Evolutionary conservation across 768 basidiomycete species (phyloP).

Genomic region (Mycena vitilis): DNA sequence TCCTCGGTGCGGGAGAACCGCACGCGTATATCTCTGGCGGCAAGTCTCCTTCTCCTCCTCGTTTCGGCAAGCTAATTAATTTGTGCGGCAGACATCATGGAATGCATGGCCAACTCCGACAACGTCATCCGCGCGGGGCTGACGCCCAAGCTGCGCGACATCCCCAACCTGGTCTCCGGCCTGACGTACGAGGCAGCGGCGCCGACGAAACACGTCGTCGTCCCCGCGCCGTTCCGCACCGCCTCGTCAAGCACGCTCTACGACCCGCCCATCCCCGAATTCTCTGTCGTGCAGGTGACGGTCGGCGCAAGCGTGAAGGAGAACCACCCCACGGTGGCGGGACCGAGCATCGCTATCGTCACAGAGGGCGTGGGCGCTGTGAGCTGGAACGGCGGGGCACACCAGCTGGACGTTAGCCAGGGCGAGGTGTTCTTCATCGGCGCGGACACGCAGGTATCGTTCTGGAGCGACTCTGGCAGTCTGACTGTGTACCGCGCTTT

Average conservation of each 20-base stretch:
- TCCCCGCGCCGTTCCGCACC: slow-evolving; percentile 62
- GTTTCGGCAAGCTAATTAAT: slow-evolving; percentile 15
- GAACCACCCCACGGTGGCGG: slow-evolving; percentile 72
- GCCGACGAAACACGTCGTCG: slow-evolving; percentile 76
- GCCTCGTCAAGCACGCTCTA: slow-evolving; percentile 66
- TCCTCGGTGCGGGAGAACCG: slow-evolving; percentile 95
- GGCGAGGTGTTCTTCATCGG: slow-evolving; percentile 90
- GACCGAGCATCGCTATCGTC: slow-evolving; percentile 87
- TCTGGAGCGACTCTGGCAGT: slow-evolving; percentile 52
- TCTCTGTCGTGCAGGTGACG: slow-evolving; percentile 80
- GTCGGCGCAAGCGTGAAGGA: slow-evolving; percentile 60
- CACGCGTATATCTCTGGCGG: slow-evolving; percentile 97
- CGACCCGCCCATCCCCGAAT: slow-evolving; percentile 94
- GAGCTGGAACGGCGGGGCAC: slow-evolving; percentile 55
- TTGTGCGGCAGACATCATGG: slow-evolving; percentile 83
- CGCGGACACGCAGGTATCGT: slow-evolving; percentile 68
- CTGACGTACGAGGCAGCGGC: slow-evolving; percentile 86
- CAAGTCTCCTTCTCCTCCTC: slow-evolving; percentile 47
- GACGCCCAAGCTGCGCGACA: slow-evolving; percentile 95
- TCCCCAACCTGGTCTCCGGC: slow-evolving; percentile 87
- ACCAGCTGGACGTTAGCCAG: slow-evolving; percentile 54
- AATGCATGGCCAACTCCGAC: slow-evolving; percentile 99
- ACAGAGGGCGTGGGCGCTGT: slow-evolving; percentile 75
- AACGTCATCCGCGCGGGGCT: slow-evolving; percentile 99
- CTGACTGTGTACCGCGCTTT: slow-evolving; percentile 79